Evolutionary conservation across 495 filamentous ascomycete species (phyloP).

Genomic region (Thozetella sp.): DNA sequence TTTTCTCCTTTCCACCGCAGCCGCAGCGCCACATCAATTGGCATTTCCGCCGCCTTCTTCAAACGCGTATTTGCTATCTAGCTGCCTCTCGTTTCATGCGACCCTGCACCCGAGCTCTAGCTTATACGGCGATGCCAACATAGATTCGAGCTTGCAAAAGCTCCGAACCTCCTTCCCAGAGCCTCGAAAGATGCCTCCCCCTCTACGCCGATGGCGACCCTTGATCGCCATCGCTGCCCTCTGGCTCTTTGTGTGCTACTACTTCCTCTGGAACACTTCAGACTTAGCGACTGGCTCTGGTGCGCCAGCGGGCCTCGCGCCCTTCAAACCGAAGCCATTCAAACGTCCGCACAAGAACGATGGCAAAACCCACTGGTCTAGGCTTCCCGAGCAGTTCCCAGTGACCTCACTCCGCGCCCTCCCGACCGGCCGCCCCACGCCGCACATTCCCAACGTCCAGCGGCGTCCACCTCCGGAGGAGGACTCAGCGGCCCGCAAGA

Average conservation of each 20-base stretch:
- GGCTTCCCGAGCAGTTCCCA: neutral
- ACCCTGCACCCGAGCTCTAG: neutral
- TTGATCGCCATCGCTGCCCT: neutral
- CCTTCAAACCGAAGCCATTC: neutral
- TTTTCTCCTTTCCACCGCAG: too few species aligned
- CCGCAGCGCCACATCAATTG: too few species aligned
- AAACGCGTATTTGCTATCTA: neutral
- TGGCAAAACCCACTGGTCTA: neutral
- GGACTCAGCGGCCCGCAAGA: neutral
- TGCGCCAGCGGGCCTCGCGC: neutral
- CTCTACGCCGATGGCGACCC: neutral
- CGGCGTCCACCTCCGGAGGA: neutral
- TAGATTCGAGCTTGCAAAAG: neutral
- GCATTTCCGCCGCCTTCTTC: too few species aligned
- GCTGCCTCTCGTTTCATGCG: neutral
- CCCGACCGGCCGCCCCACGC: neutral
- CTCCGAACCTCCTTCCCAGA: neutral
- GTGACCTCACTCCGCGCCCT: neutral
- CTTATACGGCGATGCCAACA: neutral
- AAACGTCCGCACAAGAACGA: neutral
- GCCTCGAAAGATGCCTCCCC: neutral
- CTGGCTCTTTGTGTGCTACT: neutral
- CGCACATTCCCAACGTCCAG: slow-evolving; percentile 1
- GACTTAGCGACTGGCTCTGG: neutral
- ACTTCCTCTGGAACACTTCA: neutral